phyloP scores from a whole-genome alignment of 164 flowering plant genomes.

The Sextonia rubra region DNA sequence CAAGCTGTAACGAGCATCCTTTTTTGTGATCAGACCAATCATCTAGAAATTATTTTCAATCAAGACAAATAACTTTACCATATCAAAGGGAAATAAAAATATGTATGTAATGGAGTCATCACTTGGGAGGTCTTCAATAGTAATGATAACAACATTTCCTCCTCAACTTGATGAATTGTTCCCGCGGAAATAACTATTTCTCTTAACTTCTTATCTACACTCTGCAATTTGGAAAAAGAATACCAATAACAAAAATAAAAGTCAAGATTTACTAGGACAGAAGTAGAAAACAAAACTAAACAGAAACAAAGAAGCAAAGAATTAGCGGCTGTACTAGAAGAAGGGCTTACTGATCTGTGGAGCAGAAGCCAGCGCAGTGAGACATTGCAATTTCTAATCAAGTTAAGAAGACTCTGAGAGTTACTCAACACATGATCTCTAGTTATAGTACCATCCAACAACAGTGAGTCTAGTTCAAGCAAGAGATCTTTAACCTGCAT shows the following conservation, averaged over 20 bases:
- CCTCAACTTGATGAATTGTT: constrained; percentile 23
- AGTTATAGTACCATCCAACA: constrained; percentile 12
- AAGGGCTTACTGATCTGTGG: constrained; percentile 23
- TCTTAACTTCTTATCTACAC: constrained; percentile 15
- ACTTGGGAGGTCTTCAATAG: constrained; percentile 24
- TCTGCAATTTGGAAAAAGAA: constrained; percentile 13
- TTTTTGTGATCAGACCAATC: constrained; percentile 5
- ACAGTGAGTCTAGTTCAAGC: constrained; percentile 13
- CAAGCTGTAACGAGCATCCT: constrained; percentile 18
- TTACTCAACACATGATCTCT: constrained; percentile 19
- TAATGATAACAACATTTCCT: constrained; percentile 13
- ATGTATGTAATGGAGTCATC: constrained; percentile 5
- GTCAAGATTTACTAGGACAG: too few species aligned
- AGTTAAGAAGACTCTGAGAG: constrained; percentile 16
- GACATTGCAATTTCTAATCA: constrained; percentile 27
- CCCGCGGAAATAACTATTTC: constrained; percentile 20
- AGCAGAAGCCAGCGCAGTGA: constrained; percentile 28
- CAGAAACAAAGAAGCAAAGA: background rate
- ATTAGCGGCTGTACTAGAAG: background rate
- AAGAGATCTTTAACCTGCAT: constrained; percentile 25
- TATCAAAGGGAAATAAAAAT: background rate
- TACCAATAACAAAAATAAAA: constrained; percentile 1
- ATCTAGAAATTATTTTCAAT: background rate
- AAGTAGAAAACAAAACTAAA: background rate
- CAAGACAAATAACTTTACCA: background rate